Percentiles rank a stretch among this genome's conserved stretches.
Conservation (phyloP, 495 filamentous ascomycete species). For the Trichoderma erinaceum region DNA sequence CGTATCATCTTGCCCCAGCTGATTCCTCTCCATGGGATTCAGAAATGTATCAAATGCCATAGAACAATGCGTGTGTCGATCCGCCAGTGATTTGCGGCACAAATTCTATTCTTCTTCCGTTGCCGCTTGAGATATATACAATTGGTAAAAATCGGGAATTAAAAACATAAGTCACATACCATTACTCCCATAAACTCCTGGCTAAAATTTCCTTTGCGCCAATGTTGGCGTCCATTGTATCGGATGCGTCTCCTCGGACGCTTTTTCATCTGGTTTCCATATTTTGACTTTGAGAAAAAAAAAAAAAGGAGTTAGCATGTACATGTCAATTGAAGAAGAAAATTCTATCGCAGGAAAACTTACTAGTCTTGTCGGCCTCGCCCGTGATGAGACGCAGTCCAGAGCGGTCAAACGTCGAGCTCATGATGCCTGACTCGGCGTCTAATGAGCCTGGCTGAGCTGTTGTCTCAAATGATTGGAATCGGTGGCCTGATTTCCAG, state of each 20-base stretch:
- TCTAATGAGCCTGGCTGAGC: conserved; percentile 93
- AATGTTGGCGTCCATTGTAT: conserved; percentile 89
- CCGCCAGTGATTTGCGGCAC: not conserved
- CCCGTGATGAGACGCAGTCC: conserved; percentile 86
- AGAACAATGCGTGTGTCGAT: not conserved
- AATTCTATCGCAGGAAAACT: conserved; percentile 22
- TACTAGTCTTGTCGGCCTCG: conserved; percentile 91
- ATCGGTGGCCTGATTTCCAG: conserved; percentile 94
- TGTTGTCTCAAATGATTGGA: conserved; percentile 79
- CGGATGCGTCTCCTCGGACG: conserved; percentile 86
- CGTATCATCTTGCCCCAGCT: not conserved
- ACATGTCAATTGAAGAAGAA: not conserved
- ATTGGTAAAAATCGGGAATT: not conserved
- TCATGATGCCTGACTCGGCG: conserved; percentile 91
- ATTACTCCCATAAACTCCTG: not conserved
- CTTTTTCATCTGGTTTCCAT: conserved; percentile 86
- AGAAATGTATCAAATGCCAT: not conserved
- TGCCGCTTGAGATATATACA: not conserved
- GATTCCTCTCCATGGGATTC: not conserved
- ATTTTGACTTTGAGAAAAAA: conserved; percentile 64
- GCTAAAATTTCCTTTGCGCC: conserved; percentile 42
- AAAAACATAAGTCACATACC: not conserved
- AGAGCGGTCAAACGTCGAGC: conserved; percentile 81
- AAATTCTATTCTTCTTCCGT: not conserved
- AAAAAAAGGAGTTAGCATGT: conserved; percentile 22